A percentile compares a stretch with the other conserved stretches of the same genome.
phyloP scores from a whole-genome alignment of 202 grass and related monocot genomes.

The Hordeum pubiflorum region DNA sequence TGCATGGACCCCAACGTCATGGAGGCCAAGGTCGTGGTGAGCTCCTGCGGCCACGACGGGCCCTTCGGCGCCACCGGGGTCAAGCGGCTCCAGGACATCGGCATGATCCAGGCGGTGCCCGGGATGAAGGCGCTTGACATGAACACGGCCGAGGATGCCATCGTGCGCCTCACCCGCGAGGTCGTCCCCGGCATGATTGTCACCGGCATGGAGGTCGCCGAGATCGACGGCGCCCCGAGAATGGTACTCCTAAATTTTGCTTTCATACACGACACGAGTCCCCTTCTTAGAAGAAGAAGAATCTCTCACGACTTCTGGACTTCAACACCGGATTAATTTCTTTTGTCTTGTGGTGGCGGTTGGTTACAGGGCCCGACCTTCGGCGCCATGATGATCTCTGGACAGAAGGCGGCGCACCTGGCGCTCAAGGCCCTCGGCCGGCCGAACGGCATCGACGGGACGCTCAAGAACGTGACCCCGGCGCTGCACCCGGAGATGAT shows the following conservation, averaged over 20 bases:
- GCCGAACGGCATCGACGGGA: slow-evolving; percentile 83
- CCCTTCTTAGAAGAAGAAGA: background rate
- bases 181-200: slow-evolving; percentile 87
- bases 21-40: slow-evolving; percentile 87
- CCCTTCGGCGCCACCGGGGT: slow-evolving; percentile 84
- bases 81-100: slow-evolving; percentile 81
- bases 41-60: slow-evolving; percentile 91
- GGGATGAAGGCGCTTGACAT: slow-evolving; percentile 89
- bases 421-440: slow-evolving; percentile 72
- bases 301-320: background rate
- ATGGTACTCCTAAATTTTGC: slow-evolving; percentile 48
- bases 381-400: slow-evolving; percentile 97
- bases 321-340: background rate
- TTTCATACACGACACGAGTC: background rate
- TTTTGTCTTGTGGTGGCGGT: background rate
- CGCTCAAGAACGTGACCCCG: slow-evolving; percentile 10
- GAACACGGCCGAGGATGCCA: slow-evolving; percentile 77
- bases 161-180: slow-evolving; percentile 81
- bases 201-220: slow-evolving; percentile 94
- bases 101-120: slow-evolving; percentile 76
- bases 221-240: slow-evolving; percentile 90
- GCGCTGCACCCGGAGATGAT: slow-evolving; percentile 44
- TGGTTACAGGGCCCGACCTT: slow-evolving; percentile 77
- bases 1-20: slow-evolving; percentile 98
- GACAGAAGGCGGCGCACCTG: slow-evolving; percentile 96